A percentile compares a stretch with the other conserved stretches of the same genome.
Conservation (phyloP, 2,329 filamentous ascomycete species). For the Arthroderma sp. region DNA sequence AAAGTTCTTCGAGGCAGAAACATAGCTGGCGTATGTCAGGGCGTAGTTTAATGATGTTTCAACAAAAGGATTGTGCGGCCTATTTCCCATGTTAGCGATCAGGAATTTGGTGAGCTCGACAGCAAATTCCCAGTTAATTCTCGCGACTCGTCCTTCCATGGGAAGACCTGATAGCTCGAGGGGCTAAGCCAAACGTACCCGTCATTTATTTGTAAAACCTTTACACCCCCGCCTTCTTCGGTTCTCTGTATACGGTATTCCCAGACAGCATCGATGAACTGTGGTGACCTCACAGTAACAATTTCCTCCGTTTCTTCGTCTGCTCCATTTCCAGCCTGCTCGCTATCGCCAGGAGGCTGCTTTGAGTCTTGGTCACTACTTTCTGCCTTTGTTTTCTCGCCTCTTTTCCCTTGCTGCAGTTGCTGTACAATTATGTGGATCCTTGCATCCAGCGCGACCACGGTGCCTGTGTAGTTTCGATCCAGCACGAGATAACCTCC, state of each 20-base stretch:
- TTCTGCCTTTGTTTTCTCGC: conserved; percentile 11
- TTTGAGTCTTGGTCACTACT: not conserved
- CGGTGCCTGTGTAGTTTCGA: conserved; percentile 63
- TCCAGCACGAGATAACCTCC: conserved; percentile 94
- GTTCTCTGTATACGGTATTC: conserved; percentile 65
- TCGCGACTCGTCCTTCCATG: too few relatives aligned
- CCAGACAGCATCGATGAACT: conserved; percentile 81
- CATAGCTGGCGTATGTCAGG: conserved; percentile 58
- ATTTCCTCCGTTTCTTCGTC: conserved; percentile 33
- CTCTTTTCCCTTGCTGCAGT: conserved; percentile 25
- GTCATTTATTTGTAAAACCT: conserved; percentile 52
- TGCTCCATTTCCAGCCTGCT: not conserved
- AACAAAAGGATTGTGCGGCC: conserved; percentile 67
- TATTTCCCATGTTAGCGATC: conserved; percentile 11
- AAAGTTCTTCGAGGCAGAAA: conserved; percentile 41
- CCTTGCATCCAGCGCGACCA: conserved; percentile 51
- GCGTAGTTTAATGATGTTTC: conserved; percentile 82
- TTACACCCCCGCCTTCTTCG: conserved; percentile 62
- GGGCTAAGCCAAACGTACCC: conserved; percentile 45
- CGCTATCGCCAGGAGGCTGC: not conserved
- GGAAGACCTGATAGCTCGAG: too few relatives aligned
- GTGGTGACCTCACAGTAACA: conserved; percentile 79
- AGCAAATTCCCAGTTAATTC: too few relatives aligned
- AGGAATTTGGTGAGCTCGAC: too few relatives aligned
- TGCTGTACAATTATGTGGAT: conserved; percentile 49